Conservation (phyloP, 805 yeast species). For the Candida anglica region DNA sequence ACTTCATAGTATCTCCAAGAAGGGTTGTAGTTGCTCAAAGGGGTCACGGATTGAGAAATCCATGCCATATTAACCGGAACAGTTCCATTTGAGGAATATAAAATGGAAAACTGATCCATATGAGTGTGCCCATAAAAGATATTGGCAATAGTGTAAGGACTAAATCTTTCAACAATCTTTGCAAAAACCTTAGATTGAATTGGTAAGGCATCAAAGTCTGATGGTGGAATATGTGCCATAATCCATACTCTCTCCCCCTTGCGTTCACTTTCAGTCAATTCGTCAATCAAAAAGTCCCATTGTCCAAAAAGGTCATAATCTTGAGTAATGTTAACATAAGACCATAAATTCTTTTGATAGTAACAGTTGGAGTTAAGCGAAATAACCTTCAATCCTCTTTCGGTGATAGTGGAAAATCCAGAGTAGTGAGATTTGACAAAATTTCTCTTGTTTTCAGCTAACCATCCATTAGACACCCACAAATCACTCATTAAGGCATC, state of each 20-base stretch:
- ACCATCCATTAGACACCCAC: constrained; percentile 36
- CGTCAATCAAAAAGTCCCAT: constrained; percentile 56
- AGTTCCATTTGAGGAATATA: constrained; percentile 46
- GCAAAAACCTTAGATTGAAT: constrained; percentile 53
- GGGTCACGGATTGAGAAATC: constrained; percentile 66
- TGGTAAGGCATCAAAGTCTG: constrained; percentile 55
- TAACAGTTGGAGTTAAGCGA: constrained; percentile 66
- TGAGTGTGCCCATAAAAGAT: constrained; percentile 73
- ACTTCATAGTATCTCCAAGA: constrained; percentile 71
- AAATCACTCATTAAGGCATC: constrained; percentile 32
- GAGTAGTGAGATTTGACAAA: constrained; percentile 48
- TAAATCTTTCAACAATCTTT: constrained; percentile 60
- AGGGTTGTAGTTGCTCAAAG: constrained; percentile 58
- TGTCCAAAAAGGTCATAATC: constrained; percentile 62
- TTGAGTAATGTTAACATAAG: constrained; percentile 49
- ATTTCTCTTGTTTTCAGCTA: constrained; percentile 18
- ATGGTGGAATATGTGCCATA: constrained; percentile 62
- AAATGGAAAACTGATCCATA: constrained; percentile 59
- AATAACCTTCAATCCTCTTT: constrained; percentile 54
- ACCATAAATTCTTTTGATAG: constrained; percentile 54
- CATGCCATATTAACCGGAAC: constrained; percentile 55
- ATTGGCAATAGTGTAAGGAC: constrained; percentile 65
- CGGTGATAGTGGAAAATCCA: constrained; percentile 56
- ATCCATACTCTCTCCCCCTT: constrained; percentile 69
- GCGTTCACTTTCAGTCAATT: constrained; percentile 55